These are phyloP conservation scores for Elongisporangium undulatum DNA, from an alignment of 352 stramenopile species.

Conservation along the genomic window DNA sequence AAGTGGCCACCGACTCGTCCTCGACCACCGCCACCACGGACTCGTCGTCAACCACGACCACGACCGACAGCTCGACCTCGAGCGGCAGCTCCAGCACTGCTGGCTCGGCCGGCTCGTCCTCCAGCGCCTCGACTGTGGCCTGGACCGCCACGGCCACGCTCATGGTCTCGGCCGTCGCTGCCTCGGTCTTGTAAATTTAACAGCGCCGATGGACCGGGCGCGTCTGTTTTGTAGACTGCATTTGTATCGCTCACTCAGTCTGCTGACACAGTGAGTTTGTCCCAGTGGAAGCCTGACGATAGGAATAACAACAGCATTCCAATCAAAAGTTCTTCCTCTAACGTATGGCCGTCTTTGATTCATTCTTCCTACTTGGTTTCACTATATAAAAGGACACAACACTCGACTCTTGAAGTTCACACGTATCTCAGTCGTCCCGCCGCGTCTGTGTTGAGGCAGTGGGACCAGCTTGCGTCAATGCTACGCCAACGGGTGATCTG, in stretches of 20 bases:
- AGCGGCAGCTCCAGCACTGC: not conserved
- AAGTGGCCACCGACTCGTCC: not conserved
- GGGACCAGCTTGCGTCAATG: too few species aligned
- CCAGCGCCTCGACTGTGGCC: constrained; percentile 2
- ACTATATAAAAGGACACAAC: too few species aligned
- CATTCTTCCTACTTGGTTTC: too few species aligned
- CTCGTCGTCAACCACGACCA: not conserved
- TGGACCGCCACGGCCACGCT: constrained; percentile 4
- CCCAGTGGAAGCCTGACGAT: not conserved
- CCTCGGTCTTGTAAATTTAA: constrained; percentile 1
- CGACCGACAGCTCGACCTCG: not conserved
- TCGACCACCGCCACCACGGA: constrained; percentile 1
- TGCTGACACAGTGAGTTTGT: constrained; percentile 6
- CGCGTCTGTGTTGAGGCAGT: too few species aligned
- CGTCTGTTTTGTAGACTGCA: not conserved
- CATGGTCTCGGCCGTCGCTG: not conserved
- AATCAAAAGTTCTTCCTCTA: too few species aligned
- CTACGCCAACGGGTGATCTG: too few species aligned
- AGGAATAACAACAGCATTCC: too few species aligned
- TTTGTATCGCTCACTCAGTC: not conserved
- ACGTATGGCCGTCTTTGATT: too few species aligned
- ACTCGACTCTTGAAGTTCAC: too few species aligned
- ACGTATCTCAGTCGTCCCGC: too few species aligned
- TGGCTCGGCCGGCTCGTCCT: not conserved
- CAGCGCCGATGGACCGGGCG: not conserved